phyloP scores from a whole-genome alignment of 2,329 filamentous ascomycete genomes.

The Whalleya microplaca region DNA sequence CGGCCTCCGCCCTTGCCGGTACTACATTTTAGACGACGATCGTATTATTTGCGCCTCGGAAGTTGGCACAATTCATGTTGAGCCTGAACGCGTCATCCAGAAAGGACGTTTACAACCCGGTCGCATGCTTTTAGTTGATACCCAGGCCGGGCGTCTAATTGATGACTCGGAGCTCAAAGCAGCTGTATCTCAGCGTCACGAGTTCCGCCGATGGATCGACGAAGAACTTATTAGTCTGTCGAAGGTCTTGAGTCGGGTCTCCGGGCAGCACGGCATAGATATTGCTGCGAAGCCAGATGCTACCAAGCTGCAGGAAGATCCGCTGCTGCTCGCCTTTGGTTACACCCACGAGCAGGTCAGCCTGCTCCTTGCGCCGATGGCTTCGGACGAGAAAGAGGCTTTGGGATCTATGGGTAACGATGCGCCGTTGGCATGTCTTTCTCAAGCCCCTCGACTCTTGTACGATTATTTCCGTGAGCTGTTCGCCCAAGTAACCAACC shows the following conservation, averaged over 20 bases:
- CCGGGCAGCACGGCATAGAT: slow-evolving; percentile 60
- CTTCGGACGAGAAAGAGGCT: slow-evolving; percentile 94
- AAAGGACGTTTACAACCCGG: slow-evolving; percentile 94
- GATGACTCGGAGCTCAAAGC: slow-evolving; percentile 91
- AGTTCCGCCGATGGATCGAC: slow-evolving; percentile 89
- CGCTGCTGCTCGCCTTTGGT: slow-evolving; percentile 82
- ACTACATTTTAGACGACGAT: slow-evolving; percentile 96
- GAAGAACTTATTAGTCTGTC: slow-evolving; percentile 83
- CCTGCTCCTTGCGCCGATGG: slow-evolving; percentile 91
- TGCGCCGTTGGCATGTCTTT: slow-evolving; percentile 86
- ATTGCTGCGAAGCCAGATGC: slow-evolving; percentile 70
- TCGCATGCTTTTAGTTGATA: slow-evolving; percentile 95
- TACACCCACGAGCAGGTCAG: slow-evolving; percentile 97
- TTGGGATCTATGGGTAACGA: slow-evolving; percentile 98
- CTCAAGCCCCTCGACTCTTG: slow-evolving; percentile 84
- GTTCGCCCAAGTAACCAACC: slow-evolving; percentile 97
- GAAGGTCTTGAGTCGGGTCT: slow-evolving; percentile 67
- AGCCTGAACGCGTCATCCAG: slow-evolving; percentile 86
- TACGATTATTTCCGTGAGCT: slow-evolving; percentile 98
- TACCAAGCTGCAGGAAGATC: slow-evolving; percentile 78
- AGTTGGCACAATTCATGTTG: slow-evolving; percentile 89
- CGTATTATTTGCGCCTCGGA: slow-evolving; percentile 97
- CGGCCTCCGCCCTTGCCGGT: slow-evolving; percentile 91
- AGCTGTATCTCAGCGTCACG: slow-evolving; percentile 81
- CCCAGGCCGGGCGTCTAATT: slow-evolving; percentile 85